Base-by-base conservation (phyloP, 495 filamentous ascomycete species). In the Penicillium silybi region DNA sequence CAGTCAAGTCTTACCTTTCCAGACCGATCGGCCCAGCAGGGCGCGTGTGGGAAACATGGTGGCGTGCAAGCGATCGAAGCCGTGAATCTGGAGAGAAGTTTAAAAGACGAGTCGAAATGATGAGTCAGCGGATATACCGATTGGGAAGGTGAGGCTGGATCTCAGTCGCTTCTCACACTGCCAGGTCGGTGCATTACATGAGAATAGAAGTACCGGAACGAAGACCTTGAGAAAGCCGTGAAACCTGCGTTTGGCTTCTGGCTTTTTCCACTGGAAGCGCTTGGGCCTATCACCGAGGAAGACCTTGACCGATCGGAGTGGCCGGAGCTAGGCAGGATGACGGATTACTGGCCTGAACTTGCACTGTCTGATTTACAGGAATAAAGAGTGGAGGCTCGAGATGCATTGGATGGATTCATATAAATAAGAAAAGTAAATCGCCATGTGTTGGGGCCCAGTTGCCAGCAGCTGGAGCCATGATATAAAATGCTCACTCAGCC, bases 11-110 rank as follows among this genome's bases (percentile, higher is more conserved):
- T 49, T 69, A 87, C 85, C 85, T 76, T 89, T 89, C 85, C 85
- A 89, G 47, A 87, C 82, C 40, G 85, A 89, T n/a, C 85, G 81
- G 57, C 72, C 75, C 19, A 80, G 65, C 4, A 88, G 79, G 52
- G 72, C 76, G 47, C 78, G 73, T 42, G 84, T 85, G 29, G 80
- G 71, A 67, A 80, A 72, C 85, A 87, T 88, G 55, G 62, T 74
- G 66, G 23, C 43, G 26, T 63, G 56, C 44, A 25, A 44, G 7
- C 15, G 46, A 44, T 53, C 50, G 43, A 32, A 43, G 49, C 35
- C 29, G 46, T 52, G 23, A 27, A 48, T 48, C 53, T 40, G 53
- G 44, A 20, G 44, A 20, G 57, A 59, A 55, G 60, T 64, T 53
- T 60, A 56, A 63, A 48, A 60, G 34, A 40, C 22, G 41, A 17